Evolutionary conservation across 805 yeast species (phyloP).

Genomic region (Tetrapisispora namnaoensis): DNA sequence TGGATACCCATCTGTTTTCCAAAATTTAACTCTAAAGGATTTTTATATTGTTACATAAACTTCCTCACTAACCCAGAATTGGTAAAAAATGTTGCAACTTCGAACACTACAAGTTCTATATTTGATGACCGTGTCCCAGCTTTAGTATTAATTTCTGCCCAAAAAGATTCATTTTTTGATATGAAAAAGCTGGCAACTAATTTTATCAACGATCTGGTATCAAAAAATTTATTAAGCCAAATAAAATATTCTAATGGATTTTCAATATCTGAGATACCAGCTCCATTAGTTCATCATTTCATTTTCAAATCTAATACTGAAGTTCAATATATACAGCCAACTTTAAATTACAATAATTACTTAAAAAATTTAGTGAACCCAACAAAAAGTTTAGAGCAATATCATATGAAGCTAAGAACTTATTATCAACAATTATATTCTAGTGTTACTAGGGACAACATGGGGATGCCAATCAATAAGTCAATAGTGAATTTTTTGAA

Average conservation of each 20-base stretch:
- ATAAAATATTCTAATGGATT: slow-evolving; percentile 21
- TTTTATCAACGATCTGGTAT: slow-evolving; percentile 30
- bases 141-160: slow-evolving; percentile 40
- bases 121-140: slow-evolving; percentile 24
- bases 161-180: slow-evolving; percentile 68
- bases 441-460: slow-evolving; percentile 17
- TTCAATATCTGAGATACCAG: slow-evolving; percentile 43
- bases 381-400: slow-evolving; percentile 2
- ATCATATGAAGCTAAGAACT: slow-evolving; percentile 18
- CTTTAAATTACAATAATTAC: slow-evolving; percentile 6
- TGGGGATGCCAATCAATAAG: slow-evolving; percentile 22
- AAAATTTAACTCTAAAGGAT: slow-evolving; percentile 80
- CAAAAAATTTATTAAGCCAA: not conserved
- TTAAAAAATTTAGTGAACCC: slow-evolving; percentile 5
- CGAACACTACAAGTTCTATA: not conserved
- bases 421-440: slow-evolving; percentile 23
- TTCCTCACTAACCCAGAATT: slow-evolving; percentile 33
- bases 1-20: slow-evolving; percentile 95
- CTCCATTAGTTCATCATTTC: slow-evolving; percentile 61
- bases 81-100: too few species aligned
- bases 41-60: slow-evolving; percentile 70
- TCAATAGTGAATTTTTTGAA: slow-evolving; percentile 39
- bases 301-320: slow-evolving; percentile 61
- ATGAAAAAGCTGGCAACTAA: slow-evolving; percentile 52
- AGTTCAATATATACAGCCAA: slow-evolving; percentile 39